Percentiles rank a stretch among this genome's conserved stretches.
Conservation (phyloP, 345 rosid species). For the Euphorbia pulcherrima region DNA sequence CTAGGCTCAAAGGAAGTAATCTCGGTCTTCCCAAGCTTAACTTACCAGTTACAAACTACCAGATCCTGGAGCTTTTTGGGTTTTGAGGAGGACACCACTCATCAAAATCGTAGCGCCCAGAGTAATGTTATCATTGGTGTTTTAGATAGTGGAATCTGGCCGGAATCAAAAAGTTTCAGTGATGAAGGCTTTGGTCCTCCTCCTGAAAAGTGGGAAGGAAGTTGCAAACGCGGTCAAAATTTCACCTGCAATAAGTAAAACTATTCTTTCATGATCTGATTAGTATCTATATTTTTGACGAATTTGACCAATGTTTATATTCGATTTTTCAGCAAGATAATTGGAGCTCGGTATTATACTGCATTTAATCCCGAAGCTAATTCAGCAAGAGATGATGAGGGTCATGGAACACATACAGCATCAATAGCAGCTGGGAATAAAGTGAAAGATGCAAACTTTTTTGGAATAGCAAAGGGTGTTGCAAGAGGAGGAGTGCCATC, state of each 20-base stretch:
- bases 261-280: background rate
- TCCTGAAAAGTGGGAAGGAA: constrained; percentile 13
- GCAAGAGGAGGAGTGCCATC: constrained; percentile 24
- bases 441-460: constrained; percentile 10
- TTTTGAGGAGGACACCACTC: too few relatives aligned
- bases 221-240: background rate
- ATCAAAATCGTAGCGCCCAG: too few relatives aligned
- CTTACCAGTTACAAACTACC: constrained; percentile 6
- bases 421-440: constrained; percentile 20
- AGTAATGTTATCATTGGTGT: constrained; percentile 11
- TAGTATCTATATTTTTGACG: background rate
- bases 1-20: constrained; percentile 8
- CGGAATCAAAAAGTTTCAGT: constrained; percentile 8
- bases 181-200: constrained; percentile 14
- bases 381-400: constrained; percentile 14
- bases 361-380: background rate
- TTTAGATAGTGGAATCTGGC: constrained; percentile 15
- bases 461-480: constrained; percentile 10
- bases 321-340: constrained; percentile 12
- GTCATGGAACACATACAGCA: constrained; percentile 23
- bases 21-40: constrained; percentile 1
- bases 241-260: constrained; percentile 24
- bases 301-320: too few relatives aligned
- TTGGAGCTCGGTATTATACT: constrained; percentile 12
- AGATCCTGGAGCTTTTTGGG: constrained; percentile 18